Conservation (phyloP, 192 early-diverging fungal genomes). For the Irineochytrium annulatum region DNA sequence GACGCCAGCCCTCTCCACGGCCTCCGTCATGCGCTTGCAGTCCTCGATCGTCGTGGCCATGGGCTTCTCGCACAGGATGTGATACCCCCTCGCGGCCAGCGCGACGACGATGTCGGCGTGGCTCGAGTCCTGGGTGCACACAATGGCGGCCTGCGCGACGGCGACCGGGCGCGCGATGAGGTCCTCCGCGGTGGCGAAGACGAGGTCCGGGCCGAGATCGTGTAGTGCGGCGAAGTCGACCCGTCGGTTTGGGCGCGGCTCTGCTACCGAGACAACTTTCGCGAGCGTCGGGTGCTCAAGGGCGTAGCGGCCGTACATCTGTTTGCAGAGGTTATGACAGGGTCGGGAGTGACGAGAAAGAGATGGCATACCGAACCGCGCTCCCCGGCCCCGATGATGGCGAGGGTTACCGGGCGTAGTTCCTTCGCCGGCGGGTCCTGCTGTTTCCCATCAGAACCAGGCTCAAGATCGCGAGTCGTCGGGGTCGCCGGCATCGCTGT, state of each 20-base stretch:
- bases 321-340: not conserved
- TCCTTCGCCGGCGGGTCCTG: not conserved
- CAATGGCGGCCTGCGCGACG: slow-evolving; percentile 17
- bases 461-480: too few species aligned
- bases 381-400: slow-evolving; percentile 48
- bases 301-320: slow-evolving; percentile 42
- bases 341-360: not conserved
- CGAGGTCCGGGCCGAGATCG: slow-evolving; percentile 21
- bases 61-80: slow-evolving; percentile 67
- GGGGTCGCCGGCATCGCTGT: too few species aligned
- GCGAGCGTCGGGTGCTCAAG: slow-evolving; percentile 32
- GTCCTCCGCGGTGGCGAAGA: slow-evolving; percentile 43
- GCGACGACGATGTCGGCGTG: slow-evolving; percentile 47
- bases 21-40: slow-evolving; percentile 45
- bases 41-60: slow-evolving; percentile 51
- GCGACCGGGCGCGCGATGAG: slow-evolving; percentile 24
- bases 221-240: slow-evolving; percentile 24
- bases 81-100: slow-evolving; percentile 50
- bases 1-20: slow-evolving; percentile 36
- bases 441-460: too few species aligned
- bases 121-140: slow-evolving; percentile 43
- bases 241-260: slow-evolving; percentile 34
- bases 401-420: slow-evolving; percentile 29
- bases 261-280: slow-evolving; percentile 50
- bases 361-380: slow-evolving; percentile 33